Evolutionary conservation across 805 yeast species (phyloP).

Genomic region (Kregervanrija delftensis): DNA sequence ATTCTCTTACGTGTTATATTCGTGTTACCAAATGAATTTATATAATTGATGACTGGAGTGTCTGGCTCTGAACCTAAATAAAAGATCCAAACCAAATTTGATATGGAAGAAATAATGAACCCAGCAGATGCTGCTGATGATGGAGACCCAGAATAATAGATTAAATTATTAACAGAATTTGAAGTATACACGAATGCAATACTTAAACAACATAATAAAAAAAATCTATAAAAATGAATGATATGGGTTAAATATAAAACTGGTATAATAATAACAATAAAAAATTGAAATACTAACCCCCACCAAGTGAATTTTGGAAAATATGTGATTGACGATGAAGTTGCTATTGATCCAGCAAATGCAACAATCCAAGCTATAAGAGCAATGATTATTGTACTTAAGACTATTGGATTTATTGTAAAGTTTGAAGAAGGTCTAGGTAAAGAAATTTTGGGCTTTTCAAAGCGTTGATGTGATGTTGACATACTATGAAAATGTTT

Average conservation of each 20-base stretch:
- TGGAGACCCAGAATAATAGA: conserved; percentile 59
- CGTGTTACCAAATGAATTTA: conserved; percentile 69
- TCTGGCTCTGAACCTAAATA: conserved; percentile 89
- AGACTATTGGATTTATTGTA: conserved; percentile 64
- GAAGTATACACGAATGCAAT: conserved; percentile 80
- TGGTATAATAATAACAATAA: conserved; percentile 46
- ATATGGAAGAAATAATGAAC: conserved; percentile 71
- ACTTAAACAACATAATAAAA: conserved; percentile 50
- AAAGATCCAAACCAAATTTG: conserved; percentile 78
- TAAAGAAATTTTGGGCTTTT: neutral
- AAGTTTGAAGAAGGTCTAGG: neutral
- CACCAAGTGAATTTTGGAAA: conserved; percentile 94
- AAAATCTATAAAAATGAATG: conserved; percentile 60
- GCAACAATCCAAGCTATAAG: conserved; percentile 81
- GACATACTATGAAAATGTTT: no score
- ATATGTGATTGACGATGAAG: conserved; percentile 29
- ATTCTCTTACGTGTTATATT: conserved; percentile 16
- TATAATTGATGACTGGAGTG: conserved; percentile 77
- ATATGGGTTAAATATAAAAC: conserved; percentile 52
- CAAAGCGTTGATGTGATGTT: no score
- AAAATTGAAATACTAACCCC: conserved; percentile 79
- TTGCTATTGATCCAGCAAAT: conserved; percentile 75
- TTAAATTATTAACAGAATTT: conserved; percentile 72
- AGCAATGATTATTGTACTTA: conserved; percentile 71
- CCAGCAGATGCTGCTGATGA: conserved; percentile 91